Evolutionary conservation across 352 stramenopile species (phyloP), one percentile per base, ranked within the genome.

Genomic region (Globisporangium heterothallicum): DNA sequence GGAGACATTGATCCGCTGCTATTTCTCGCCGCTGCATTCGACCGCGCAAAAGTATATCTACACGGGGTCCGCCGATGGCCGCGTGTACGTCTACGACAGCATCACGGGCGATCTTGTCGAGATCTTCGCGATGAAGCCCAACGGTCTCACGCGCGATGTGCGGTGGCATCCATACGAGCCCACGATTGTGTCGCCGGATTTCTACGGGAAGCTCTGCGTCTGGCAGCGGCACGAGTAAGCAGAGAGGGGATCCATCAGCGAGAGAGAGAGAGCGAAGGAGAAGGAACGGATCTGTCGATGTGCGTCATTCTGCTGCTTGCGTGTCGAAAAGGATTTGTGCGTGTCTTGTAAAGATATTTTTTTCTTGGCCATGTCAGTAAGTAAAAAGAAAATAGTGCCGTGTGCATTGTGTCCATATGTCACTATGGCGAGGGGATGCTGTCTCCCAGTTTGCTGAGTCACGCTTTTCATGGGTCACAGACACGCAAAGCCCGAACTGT

Each of bases 41-140:
- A 94, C 84, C 0, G 84, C 71, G 2, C 84, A 94, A 61, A 91
- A 91, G 61, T 94, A 88, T 63, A 66, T 94, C 12, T 91, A 88
- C 68, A 86, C 80, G 14, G 84, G 84, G 25, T 94, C 84, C 44
- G 84, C 84, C 0, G 80, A 94, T 40, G 81, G 80, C 42, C 76
- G 79, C 27, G 80, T 94, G 53, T 92, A 91, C 57, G 75, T 94
- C 4, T 94, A 87, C 68, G 80, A 94, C 58, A 72, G 69, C 26
- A 63, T 94, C 30, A 74, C 77, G 42, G 77, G 76, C 21, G 68
- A 87, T 27, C 66, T 92, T 3, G 78, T 84, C 12, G 80, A 94
- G 48, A 72, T 87, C 13, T 91, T 94, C 42, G 68, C 76, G 8
- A 89, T 90, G 76, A 86, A 77, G 36, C 69, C 74, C n/a, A 78